Conservation (phyloP, 1,139 yeast species). For the Protomyces gravidus region DNA sequence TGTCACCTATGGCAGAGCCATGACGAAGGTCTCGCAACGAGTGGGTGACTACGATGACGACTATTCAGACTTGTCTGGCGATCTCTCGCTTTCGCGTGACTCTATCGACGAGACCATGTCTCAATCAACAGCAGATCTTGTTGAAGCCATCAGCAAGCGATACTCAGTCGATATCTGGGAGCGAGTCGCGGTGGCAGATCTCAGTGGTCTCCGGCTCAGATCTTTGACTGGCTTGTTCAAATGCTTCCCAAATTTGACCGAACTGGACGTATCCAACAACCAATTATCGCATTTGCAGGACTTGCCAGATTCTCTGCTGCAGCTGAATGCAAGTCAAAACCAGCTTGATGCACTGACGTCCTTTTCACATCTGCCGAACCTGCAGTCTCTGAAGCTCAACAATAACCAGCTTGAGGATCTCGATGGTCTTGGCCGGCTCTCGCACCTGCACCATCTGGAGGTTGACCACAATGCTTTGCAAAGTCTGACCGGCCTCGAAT, state of each 20-base stretch:
- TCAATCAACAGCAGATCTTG: slow-evolving; percentile 7
- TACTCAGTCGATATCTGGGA: slow-evolving; percentile 39
- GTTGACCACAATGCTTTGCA: slow-evolving; percentile 37
- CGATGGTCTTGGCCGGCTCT: slow-evolving; percentile 35
- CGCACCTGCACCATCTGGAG: slow-evolving; percentile 39
- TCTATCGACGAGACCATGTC: slow-evolving; percentile 20
- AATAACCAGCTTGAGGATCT: slow-evolving; percentile 40
- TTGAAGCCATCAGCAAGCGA: slow-evolving; percentile 15
- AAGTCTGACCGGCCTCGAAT: slow-evolving; percentile 38
- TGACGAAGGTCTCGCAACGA: not conserved
- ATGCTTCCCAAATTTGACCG: slow-evolving; percentile 41
- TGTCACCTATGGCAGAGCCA: not conserved
- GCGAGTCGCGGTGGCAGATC: slow-evolving; percentile 38
- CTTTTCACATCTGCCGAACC: slow-evolving; percentile 38
- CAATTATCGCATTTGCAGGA: slow-evolving; percentile 42
- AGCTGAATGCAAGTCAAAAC: slow-evolving; percentile 39
- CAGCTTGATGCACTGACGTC: slow-evolving; percentile 37
- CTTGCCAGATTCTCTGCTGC: slow-evolving; percentile 38
- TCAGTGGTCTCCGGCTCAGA: slow-evolving; percentile 38
- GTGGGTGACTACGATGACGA: not conserved
- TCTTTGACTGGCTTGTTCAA: slow-evolving; percentile 41
- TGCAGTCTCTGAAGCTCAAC: slow-evolving; percentile 40
- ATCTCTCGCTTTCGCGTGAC: not conserved
- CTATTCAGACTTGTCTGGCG: not conserved
- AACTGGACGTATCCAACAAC: slow-evolving; percentile 41